Base-by-base conservation (phyloP, 805 yeast genomes). In the Pichia cephalocereana region DNA sequence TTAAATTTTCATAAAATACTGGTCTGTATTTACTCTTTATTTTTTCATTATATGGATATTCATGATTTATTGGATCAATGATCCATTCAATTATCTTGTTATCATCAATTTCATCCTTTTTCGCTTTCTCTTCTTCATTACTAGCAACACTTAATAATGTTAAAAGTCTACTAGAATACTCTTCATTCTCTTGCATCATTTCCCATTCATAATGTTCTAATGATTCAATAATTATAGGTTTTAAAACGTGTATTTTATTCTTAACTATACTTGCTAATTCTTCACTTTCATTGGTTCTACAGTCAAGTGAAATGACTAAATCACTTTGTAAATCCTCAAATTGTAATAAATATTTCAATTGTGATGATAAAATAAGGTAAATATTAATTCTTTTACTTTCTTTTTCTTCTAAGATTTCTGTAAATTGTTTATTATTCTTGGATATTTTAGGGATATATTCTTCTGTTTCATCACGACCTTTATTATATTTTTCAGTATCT, bases 251-350 rank as follows among this genome's bases (percentile, higher is more conserved):
- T 1, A 72, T 56, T 46, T 55, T 56, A 28, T 42, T 45, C 14
- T 50, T 41, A 31, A 48, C 38, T 14, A 46, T 41, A 26, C 37
- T 36, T 1, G 54, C 41, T 31, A 51, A 14, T 8, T 48, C 46
- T 27, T 50, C 49, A 44, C 47, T 49, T 42, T 54, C 50, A 15
- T 38, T 43, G 46, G 53, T 51, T 42, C 56, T 55, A 6, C 76
- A 68, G 59, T 78, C 82, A 51, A 78, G 68, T n/a, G 79, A 69
- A 1, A 78, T 57, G 27, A 77, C 69, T 36, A 70, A 57, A 52
- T 76, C 74, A 44, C 75, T 58, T 36, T 63, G 57, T 46, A 66
- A 62, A 26, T 62, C 66, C 27, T 65, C 66, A 44, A 63, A 59
- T 36, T 58, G 56, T 60, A 62, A 23, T 54, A 61, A 46, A 59